Conservation (phyloP, 2,329 filamentous ascomycete genomes). For the Tolypocladium cylindrosporum region DNA sequence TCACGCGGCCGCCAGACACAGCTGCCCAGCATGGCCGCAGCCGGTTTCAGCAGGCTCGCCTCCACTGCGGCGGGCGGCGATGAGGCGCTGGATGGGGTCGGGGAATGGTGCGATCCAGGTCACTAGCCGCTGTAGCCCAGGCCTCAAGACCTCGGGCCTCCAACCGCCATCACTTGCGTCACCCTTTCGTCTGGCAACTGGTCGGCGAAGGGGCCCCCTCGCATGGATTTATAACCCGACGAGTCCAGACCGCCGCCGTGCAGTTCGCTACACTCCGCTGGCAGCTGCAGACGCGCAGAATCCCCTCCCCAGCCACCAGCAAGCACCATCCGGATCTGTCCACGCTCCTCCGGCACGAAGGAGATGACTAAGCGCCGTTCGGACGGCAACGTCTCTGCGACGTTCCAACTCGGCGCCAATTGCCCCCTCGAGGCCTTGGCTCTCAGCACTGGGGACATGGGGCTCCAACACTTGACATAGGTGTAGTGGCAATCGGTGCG, state of each 20-base stretch:
- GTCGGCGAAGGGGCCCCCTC: background rate
- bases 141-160: background rate
- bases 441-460: background rate
- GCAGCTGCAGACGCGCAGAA: background rate
- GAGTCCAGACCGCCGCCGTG: background rate
- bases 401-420: background rate
- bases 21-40: background rate
- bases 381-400: slow-evolving; percentile 1
- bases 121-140: background rate
- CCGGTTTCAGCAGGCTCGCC: background rate
- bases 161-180: background rate
- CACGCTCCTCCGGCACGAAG: background rate
- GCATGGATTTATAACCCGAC: background rate
- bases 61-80: background rate
- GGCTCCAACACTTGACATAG: background rate
- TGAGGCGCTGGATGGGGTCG: background rate
- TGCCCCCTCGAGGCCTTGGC: background rate
- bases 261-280: background rate
- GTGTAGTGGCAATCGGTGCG: background rate
- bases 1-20: background rate
- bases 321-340: background rate
- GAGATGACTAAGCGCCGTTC: background rate
- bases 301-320: background rate
- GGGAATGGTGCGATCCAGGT: background rate
- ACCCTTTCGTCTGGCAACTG: background rate